These are phyloP conservation scores for Quercus suber DNA, from an alignment of 306 rosid species.

Conservation along the genomic window DNA sequence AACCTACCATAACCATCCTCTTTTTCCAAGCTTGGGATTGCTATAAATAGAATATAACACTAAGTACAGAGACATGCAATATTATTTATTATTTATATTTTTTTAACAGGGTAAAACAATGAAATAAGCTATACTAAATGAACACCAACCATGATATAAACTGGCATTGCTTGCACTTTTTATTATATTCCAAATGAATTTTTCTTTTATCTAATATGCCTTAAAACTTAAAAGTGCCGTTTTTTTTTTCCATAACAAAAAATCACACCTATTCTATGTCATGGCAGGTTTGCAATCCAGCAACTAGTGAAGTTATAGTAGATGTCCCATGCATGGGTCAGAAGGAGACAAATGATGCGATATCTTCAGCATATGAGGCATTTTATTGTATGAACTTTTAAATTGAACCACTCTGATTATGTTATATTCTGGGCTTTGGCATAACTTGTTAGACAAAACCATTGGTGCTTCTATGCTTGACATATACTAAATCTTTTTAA, in stretches of 20 bases:
- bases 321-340: conserved; percentile 85
- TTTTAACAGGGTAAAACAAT: too few relatives aligned
- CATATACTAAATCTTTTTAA: neutral
- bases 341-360: conserved; percentile 89
- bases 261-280: conserved; percentile 1
- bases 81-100: too few relatives aligned
- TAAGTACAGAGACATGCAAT: too few relatives aligned
- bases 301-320: conserved; percentile 85
- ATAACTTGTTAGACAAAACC: neutral
- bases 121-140: too few relatives aligned
- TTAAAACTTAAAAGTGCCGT: neutral
- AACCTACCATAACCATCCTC: too few relatives aligned
- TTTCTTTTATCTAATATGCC: neutral
- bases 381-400: conserved; percentile 52
- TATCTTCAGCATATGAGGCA: conserved; percentile 79
- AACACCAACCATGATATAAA: too few relatives aligned
- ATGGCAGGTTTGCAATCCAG: conserved; percentile 82
- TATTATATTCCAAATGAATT: neutral
- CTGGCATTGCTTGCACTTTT: neutral
- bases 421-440: conserved; percentile 6
- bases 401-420: conserved; percentile 17
- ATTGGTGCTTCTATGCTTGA: neutral
- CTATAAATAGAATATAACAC: too few relatives aligned
- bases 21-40: too few relatives aligned
- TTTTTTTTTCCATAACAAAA: neutral